These are phyloP conservation scores for Blastobotrys peoriensis DNA, from an alignment of 805 yeast species.

Conservation along the genomic window DNA sequence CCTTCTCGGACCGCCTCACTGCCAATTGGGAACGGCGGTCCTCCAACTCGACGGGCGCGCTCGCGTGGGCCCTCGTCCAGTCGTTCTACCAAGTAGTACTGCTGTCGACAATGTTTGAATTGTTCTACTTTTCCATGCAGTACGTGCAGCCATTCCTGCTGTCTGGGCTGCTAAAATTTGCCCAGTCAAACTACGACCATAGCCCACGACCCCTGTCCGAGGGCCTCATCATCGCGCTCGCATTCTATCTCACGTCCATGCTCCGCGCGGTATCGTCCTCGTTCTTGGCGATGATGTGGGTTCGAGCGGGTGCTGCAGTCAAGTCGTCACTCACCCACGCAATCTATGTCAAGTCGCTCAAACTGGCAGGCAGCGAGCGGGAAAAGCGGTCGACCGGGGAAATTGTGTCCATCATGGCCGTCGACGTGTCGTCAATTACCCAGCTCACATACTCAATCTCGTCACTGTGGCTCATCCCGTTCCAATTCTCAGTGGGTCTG, in stretches of 20 bases:
- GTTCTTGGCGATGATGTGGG: conserved; percentile 70
- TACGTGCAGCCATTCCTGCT: conserved; percentile 40
- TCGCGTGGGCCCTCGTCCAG: conserved; percentile 21
- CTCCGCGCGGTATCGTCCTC: conserved; percentile 71
- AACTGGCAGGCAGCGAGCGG: conserved; percentile 60
- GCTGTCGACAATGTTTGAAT: conserved; percentile 41
- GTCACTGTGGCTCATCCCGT: conserved; percentile 88
- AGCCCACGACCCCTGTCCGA: conserved; percentile 50
- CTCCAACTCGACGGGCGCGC: conserved; percentile 16
- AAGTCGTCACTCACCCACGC: conserved; percentile 56
- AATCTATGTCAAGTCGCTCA: conserved; percentile 64
- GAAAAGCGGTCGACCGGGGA: conserved; percentile 76
- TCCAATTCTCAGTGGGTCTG: conserved; percentile 75
- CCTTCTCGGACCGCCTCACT: conserved; percentile 10
- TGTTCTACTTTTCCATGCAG: conserved; percentile 38
- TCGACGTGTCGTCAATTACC: conserved; percentile 84
- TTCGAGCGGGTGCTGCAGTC: conserved; percentile 66
- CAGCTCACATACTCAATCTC: conserved; percentile 75
- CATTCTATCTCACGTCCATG: conserved; percentile 73
- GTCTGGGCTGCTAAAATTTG: conserved; percentile 38
- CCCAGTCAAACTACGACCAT: conserved; percentile 40
- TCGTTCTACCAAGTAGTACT: conserved; percentile 39
- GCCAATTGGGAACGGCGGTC: conserved; percentile 20
- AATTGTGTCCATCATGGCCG: conserved; percentile 90
- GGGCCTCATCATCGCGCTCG: conserved; percentile 69